These are phyloP conservation scores for Cymbidium sinense DNA, from an alignment of 106 monocot genomes.

Conservation along the genomic window DNA sequence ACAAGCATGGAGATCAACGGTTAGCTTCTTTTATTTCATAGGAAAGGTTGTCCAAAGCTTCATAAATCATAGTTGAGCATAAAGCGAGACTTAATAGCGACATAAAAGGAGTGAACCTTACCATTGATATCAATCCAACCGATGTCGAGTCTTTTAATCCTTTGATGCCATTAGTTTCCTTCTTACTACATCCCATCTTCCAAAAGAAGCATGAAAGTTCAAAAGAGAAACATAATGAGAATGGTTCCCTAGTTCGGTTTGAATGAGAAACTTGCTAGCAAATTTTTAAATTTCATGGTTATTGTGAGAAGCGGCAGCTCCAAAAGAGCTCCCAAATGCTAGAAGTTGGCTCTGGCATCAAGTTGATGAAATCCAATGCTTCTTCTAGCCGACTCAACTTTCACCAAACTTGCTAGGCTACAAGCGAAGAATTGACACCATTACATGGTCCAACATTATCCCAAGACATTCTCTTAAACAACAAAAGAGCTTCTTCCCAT, in stretches of 20 bases:
- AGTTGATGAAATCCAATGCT: slow-evolving; percentile 63
- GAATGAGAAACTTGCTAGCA: slow-evolving; percentile 40
- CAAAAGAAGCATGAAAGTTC: slow-evolving; percentile 66
- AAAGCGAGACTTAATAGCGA: slow-evolving; percentile 39
- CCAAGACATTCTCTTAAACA: slow-evolving; percentile 53
- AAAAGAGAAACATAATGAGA: slow-evolving; percentile 59
- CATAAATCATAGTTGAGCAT: slow-evolving; percentile 28
- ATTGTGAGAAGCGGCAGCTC: slow-evolving; percentile 34
- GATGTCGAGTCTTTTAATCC: slow-evolving; percentile 47
- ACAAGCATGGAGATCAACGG: too few relatives aligned
- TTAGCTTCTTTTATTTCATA: slow-evolving; percentile 22
- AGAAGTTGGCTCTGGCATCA: slow-evolving; percentile 31
- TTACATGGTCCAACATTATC: slow-evolving; percentile 39
- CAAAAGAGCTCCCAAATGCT: slow-evolving; percentile 71
- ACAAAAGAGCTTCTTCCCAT: slow-evolving; percentile 44
- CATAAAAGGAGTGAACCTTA: slow-evolving; percentile 25
- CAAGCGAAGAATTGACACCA: slow-evolving; percentile 67
- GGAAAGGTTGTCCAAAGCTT: slow-evolving; percentile 18
- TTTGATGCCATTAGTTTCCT: slow-evolving; percentile 46
- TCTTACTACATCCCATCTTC: slow-evolving; percentile 61
- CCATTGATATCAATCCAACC: slow-evolving; percentile 62
- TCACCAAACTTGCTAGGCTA: slow-evolving; percentile 44
- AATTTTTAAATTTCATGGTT: slow-evolving; percentile 50
- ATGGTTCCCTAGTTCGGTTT: slow-evolving; percentile 49
- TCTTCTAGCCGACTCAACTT: slow-evolving; percentile 35